Conservation (phyloP, 192 early-diverging fungal genomes). For the Podila minutissima region DNA sequence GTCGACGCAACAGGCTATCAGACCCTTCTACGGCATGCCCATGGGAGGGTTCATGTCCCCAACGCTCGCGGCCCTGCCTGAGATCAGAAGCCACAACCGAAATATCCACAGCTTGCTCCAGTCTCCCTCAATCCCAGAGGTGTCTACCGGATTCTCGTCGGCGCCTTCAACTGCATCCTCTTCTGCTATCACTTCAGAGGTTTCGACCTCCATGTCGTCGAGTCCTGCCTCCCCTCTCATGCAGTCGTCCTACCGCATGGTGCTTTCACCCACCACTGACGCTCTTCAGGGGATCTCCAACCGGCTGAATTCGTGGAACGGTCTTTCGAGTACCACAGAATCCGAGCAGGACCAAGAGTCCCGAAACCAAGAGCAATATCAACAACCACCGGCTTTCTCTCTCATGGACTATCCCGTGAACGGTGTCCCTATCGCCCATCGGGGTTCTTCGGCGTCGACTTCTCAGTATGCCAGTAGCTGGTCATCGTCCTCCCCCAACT, state of each 20-base stretch:
- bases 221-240: slow-evolving; percentile 17
- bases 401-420: neutral
- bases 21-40: slow-evolving; percentile 44
- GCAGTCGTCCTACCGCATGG: slow-evolving; percentile 17
- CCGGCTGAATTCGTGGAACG: slow-evolving; percentile 35
- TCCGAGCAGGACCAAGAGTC: neutral
- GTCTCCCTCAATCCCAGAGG: neutral
- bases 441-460: neutral
- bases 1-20: neutral
- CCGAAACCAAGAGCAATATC: neutral
- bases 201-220: neutral
- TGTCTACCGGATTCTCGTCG: slow-evolving; percentile 10
- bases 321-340: slow-evolving; percentile 6
- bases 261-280: slow-evolving; percentile 32
- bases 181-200: neutral
- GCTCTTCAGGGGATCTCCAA: slow-evolving; percentile 28
- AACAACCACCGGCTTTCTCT: neutral
- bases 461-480: neutral
- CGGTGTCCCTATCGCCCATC: neutral
- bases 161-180: slow-evolving; percentile 5
- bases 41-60: slow-evolving; percentile 48
- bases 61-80: slow-evolving; percentile 22
- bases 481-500: neutral
- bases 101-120: neutral
- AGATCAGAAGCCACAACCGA: slow-evolving; percentile 4